These are phyloP conservation scores for Leccinum olivaceopallidum DNA, from an alignment of 768 basidiomycete genomes.

Conservation along the genomic window DNA sequence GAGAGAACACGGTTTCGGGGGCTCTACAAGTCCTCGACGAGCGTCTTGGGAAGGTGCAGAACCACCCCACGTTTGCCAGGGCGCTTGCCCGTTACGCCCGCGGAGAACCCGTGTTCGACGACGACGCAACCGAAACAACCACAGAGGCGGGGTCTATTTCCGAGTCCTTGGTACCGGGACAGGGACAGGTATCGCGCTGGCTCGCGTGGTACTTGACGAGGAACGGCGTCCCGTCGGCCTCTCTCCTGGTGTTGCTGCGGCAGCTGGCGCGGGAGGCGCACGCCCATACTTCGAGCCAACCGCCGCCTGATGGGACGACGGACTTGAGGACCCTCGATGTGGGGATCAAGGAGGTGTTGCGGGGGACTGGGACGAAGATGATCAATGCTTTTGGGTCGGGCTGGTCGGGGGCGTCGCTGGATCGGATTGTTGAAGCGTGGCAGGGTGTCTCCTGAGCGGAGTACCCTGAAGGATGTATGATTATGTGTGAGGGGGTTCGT, in stretches of 20 bases:
- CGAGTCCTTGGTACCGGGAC: slow-evolving; percentile 7
- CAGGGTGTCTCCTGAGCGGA: slow-evolving; percentile 18
- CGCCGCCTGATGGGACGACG: slow-evolving; percentile 53
- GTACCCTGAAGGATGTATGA: not conserved
- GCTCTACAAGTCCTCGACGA: slow-evolving; percentile 59
- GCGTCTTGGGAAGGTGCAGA: slow-evolving; percentile 46
- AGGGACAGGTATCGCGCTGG: slow-evolving; percentile 33
- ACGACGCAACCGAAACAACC: slow-evolving; percentile 8
- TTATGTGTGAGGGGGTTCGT: not conserved
- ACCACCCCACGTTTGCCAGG: slow-evolving; percentile 18
- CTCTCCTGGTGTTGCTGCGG: slow-evolving; percentile 60
- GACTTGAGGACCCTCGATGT: slow-evolving; percentile 39
- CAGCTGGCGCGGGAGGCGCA: slow-evolving; percentile 65
- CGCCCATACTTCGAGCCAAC: slow-evolving; percentile 48
- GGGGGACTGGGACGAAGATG: slow-evolving; percentile 82
- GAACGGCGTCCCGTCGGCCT: slow-evolving; percentile 70
- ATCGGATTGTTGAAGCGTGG: slow-evolving; percentile 68
- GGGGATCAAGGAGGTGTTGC: slow-evolving; percentile 84
- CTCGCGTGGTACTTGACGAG: slow-evolving; percentile 74
- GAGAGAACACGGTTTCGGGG: slow-evolving; percentile 72
- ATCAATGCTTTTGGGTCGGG: slow-evolving; percentile 67
- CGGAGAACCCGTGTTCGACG: slow-evolving; percentile 44
- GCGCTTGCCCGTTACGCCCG: slow-evolving; percentile 56
- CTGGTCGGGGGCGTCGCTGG: slow-evolving; percentile 70
- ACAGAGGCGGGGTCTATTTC: slow-evolving; percentile 6